Evolutionary conservation across 495 filamentous ascomycete species (phyloP).

Genomic region (Penicillium nucicola): DNA sequence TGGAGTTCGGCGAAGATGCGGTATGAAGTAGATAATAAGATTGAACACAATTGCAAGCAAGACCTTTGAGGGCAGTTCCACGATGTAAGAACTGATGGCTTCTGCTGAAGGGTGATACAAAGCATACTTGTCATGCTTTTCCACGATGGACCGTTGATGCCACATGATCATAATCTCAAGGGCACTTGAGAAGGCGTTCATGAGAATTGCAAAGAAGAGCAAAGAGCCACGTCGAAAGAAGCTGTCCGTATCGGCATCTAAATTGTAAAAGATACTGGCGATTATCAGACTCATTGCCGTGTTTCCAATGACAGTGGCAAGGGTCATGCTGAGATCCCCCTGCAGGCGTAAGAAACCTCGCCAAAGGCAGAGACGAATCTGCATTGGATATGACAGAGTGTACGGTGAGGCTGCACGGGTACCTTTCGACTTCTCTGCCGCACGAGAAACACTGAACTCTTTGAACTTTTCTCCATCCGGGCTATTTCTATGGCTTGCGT

Average conservation of each 20-base stretch:
- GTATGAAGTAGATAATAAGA: conserved; percentile 80
- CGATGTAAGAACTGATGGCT: conserved; percentile 78
- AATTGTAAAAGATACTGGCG: conserved; percentile 77
- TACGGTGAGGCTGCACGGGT: conserved; percentile 67
- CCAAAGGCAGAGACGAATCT: conserved; percentile 69
- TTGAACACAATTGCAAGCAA: conserved; percentile 59
- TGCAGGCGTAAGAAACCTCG: conserved; percentile 66
- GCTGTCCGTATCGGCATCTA: conserved; percentile 55
- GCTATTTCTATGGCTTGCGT: conserved; percentile 48
- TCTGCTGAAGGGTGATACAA: conserved; percentile 89
- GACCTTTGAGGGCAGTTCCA: conserved; percentile 68
- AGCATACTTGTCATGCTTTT: conserved; percentile 89
- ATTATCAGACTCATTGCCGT: conserved; percentile 73
- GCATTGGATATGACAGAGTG: conserved; percentile 69
- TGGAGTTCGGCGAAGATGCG: conserved; percentile 72
- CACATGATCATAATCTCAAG: conserved; percentile 80
- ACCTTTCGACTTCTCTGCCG: conserved; percentile 50
- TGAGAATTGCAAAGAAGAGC: conserved; percentile 81
- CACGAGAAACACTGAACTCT: conserved; percentile 65
- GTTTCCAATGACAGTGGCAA: conserved; percentile 72
- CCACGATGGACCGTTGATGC: conserved; percentile 84
- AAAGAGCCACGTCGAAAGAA: conserved; percentile 81
- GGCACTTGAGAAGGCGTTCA: conserved; percentile 78
- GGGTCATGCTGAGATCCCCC: conserved; percentile 68
- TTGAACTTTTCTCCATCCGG: conserved; percentile 62